phyloP scores from a whole-genome alignment of 2,329 filamentous ascomycete genomes.

The Shiraia bambusicola region DNA sequence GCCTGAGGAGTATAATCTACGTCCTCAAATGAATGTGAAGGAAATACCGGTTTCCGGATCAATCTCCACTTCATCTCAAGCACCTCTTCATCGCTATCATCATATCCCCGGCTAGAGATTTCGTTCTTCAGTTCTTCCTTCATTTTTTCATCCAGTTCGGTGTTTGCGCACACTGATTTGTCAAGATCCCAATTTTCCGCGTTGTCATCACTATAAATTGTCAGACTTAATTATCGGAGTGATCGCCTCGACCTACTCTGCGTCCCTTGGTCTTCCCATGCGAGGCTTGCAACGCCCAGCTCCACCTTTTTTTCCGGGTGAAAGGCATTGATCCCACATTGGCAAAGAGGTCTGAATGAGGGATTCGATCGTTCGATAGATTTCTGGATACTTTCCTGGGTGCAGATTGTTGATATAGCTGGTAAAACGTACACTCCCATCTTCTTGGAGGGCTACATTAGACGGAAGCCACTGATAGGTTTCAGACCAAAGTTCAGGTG shows the following conservation, averaged over 20 bases:
- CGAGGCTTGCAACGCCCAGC: constrained; percentile 15
- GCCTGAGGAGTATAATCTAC: constrained; percentile 16
- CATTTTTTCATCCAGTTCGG: constrained; percentile 6
- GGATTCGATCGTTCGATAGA: constrained; percentile 24
- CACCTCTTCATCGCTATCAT: constrained; percentile 1
- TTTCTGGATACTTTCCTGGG: constrained; percentile 34
- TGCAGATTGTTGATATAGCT: constrained; percentile 60
- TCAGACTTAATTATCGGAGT: neutral
- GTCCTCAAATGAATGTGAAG: constrained; percentile 11
- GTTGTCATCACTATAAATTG: constrained; percentile 16
- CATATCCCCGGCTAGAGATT: constrained; percentile 1
- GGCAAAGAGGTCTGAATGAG: constrained; percentile 23
- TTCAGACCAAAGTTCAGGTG: constrained; percentile 21
- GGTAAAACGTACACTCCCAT: constrained; percentile 42
- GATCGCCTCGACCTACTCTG: constrained; percentile 3
- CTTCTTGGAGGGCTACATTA: constrained; percentile 48
- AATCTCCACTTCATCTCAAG: constrained; percentile 16
- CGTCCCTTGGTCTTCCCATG: constrained; percentile 1
- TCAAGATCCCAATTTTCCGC: constrained; percentile 16
- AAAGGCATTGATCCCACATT: constrained; percentile 26
- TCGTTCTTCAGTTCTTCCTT: constrained; percentile 6
- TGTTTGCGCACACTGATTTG: constrained; percentile 3
- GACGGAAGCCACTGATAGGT: constrained; percentile 54
- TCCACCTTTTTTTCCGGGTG: neutral
- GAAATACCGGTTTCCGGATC: constrained; percentile 18